Evolutionary conservation across 441 rosid species (phyloP), one percentile per base, ranked within the genome.

Genomic region (Corymbia calophylla): DNA sequence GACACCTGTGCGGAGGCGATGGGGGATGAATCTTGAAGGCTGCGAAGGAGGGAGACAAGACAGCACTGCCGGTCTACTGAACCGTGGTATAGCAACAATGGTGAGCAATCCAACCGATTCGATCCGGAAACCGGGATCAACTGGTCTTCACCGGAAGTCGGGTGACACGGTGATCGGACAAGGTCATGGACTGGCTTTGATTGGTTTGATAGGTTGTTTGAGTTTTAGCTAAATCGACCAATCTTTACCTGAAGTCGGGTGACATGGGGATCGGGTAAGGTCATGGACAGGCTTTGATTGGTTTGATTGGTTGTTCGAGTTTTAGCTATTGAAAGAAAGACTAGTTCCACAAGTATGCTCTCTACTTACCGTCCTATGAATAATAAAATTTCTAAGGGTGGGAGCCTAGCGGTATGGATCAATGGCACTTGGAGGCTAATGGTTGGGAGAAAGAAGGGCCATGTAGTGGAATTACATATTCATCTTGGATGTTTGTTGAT

Each of bases 261-360:
- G 80, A 60, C 44, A 8, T 31, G 3, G 44, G 44, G 0, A 31
- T 2, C 0, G 4, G 44, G 44, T 35, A 31, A 68, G 39, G 77
- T 32, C 80, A 31, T 32, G 25, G 7, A 32, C 21, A 9, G 47
- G 80, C 25, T 68, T 1, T 31, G 2, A 32, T 17, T 16, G 39
- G 80, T 9, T 18, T 32, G 47, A 19, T 32, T 1, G 23, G 25
- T 31, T 17, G 44, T 68, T 0, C 1, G 1, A 9, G 7, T 68
- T 62, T 68, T 0, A 5, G 13, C 14, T 18, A 6, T 35, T 10
- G 81, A 1, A 2, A 3, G 25, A 68, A 5, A 32, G 32, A 18
- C 4, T 68, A 32, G 25, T 35, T 35, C 0, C 8, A 1, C 47
- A 19, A 35, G 8, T 1, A 19, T 70, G 8, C 13, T 19, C 0